phyloP scores from a whole-genome alignment of 1,139 yeast genomes.

The Suhomyces panamericanus region DNA sequence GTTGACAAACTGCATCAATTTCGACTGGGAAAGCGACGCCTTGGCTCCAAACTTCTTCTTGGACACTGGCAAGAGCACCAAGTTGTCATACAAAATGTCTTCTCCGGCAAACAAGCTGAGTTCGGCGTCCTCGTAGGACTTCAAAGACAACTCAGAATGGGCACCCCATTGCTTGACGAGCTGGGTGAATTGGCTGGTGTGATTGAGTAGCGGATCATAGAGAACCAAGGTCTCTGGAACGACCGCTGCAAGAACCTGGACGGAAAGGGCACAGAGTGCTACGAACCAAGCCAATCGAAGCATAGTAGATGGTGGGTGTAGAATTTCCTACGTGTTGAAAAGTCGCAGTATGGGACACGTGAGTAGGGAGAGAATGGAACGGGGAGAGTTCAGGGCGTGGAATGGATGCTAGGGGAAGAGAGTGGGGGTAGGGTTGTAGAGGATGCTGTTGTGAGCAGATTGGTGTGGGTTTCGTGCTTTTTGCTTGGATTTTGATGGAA shows the following conservation, averaged over 20 bases:
- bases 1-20: slow-evolving; percentile 51
- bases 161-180: slow-evolving; percentile 26
- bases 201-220: slow-evolving; percentile 31
- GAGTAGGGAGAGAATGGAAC: not conserved
- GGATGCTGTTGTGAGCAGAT: not conserved
- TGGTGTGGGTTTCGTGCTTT: not conserved
- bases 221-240: slow-evolving; percentile 25
- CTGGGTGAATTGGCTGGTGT: slow-evolving; percentile 19
- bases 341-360: not conserved
- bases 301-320: slow-evolving; percentile 6
- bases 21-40: slow-evolving; percentile 31
- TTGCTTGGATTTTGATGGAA: not conserved
- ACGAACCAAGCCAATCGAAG: slow-evolving; percentile 11
- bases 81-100: slow-evolving; percentile 30
- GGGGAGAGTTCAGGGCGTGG: not conserved
- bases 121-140: slow-evolving; percentile 31
- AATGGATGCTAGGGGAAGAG: not conserved
- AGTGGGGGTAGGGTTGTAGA: not conserved
- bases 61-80: slow-evolving; percentile 41
- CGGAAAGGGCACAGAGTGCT: slow-evolving; percentile 7
- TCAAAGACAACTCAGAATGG: slow-evolving; percentile 25
- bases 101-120: slow-evolving; percentile 27
- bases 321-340: slow-evolving; percentile 10
- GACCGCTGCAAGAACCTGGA: slow-evolving; percentile 6
- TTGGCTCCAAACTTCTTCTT: slow-evolving; percentile 37